Conservation (phyloP, 345 rosid species). For the Salix purpurea region DNA sequence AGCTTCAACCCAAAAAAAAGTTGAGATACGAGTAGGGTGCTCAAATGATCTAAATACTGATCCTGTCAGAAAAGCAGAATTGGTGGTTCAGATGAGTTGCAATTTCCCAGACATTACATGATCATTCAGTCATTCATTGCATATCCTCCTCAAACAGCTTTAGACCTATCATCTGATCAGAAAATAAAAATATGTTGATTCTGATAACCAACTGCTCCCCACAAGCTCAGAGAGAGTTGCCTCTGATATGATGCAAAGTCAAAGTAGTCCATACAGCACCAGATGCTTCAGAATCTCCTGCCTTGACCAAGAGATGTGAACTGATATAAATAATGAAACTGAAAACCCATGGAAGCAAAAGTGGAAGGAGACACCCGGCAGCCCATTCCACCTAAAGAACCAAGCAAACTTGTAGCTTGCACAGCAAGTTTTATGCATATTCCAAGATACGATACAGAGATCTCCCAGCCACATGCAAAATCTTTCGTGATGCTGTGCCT, state of each 20-base stretch:
- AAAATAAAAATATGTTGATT: neutral
- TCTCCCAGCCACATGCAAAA: neutral
- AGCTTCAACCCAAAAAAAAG: neutral
- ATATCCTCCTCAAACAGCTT: neutral
- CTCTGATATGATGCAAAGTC: neutral
- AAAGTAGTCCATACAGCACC: neutral
- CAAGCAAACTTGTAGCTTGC: neutral
- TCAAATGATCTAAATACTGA: neutral
- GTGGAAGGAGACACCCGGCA: neutral
- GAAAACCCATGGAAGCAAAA: neutral
- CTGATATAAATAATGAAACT: neutral
- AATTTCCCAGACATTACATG: neutral
- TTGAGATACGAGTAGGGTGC: neutral
- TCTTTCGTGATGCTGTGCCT: neutral
- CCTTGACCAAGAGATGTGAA: neutral
- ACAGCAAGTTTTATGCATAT: neutral
- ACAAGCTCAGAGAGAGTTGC: neutral
- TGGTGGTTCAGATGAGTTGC: neutral
- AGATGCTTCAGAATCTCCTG: neutral
- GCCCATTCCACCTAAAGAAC: neutral
- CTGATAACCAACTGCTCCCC: neutral
- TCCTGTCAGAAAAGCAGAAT: neutral
- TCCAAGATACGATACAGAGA: neutral
- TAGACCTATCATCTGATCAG: neutral
- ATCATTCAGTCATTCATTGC: neutral